Conservation (phyloP, 306 rosid genomes). For the Fagus sylvatica region DNA sequence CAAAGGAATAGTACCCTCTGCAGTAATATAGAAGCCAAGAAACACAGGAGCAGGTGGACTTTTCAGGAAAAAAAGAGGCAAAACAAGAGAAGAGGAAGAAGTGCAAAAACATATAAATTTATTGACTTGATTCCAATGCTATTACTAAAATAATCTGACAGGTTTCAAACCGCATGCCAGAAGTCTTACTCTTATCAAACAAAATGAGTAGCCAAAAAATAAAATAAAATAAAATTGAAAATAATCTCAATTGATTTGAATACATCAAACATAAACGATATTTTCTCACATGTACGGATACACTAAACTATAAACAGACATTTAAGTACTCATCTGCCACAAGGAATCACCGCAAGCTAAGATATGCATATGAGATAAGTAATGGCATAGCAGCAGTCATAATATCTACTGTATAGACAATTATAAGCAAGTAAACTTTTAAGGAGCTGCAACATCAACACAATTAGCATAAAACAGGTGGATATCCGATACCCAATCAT, state of each 20-base stretch:
- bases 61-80: no score
- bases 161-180: no score
- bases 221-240: not conserved
- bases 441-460: conserved; percentile 30
- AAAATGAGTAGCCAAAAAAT: conserved; percentile 1
- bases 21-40: no score
- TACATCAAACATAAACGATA: not conserved
- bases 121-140: not conserved
- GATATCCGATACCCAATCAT: conserved; percentile 14
- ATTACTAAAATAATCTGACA: no score
- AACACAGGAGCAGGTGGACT: no score
- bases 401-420: conserved; percentile 12
- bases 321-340: conserved; percentile 1
- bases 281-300: conserved; percentile 13
- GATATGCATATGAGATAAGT: conserved; percentile 6
- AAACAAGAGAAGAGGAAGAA: no score
- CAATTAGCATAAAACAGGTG: conserved; percentile 45
- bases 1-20: no score
- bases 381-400: not conserved
- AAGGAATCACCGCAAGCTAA: conserved; percentile 19
- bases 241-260: not conserved
- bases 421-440: conserved; percentile 37
- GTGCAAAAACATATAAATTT: no score
- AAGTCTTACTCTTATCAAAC: not conserved
- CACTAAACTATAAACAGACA: conserved; percentile 11